Percentiles rank a stretch among this genome's conserved stretches.
Evolutionary conservation across 2,329 filamentous ascomycete species (phyloP).

Genomic region (Graphilbum fragrans): DNA sequence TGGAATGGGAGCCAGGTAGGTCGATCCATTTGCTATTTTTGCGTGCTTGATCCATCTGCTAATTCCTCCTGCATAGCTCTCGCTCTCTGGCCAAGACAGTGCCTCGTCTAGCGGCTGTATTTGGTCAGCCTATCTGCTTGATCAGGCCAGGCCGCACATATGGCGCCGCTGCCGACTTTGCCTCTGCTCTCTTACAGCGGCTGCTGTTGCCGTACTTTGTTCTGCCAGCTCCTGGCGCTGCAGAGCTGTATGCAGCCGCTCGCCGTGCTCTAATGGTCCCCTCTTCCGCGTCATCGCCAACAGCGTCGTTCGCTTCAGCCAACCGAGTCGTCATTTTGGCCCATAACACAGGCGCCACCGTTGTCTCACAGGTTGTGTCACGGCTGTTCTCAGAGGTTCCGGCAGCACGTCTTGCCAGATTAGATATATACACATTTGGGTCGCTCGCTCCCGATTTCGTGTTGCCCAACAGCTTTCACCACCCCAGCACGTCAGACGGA

Average conservation of each 20-base stretch:
- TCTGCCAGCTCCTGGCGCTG: constrained; percentile 15
- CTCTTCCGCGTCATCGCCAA: neutral
- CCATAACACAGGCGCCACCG: constrained; percentile 26
- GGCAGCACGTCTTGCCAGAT: constrained; percentile 20
- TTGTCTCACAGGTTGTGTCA: constrained; percentile 21
- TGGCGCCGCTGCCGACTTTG: constrained; percentile 40
- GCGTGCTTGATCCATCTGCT: neutral
- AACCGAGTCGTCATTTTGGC: constrained; percentile 25
- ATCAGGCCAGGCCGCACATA: constrained; percentile 33
- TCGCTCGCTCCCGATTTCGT: constrained; percentile 24
- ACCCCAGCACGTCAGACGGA: constrained; percentile 8
- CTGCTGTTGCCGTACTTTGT: constrained; percentile 14
- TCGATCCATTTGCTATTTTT: neutral
- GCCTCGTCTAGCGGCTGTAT: constrained; percentile 22
- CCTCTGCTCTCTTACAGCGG: constrained; percentile 22
- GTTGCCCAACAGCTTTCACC: constrained; percentile 18
- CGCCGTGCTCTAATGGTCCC: constrained; percentile 19
- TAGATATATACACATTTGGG: constrained; percentile 33
- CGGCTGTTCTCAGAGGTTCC: constrained; percentile 26
- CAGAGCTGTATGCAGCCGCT: constrained; percentile 22
- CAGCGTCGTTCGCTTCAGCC: neutral
- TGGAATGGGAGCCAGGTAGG: constrained; percentile 21
- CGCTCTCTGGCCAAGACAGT: constrained; percentile 18
- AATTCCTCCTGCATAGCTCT: constrained; percentile 14
- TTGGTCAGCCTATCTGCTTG: constrained; percentile 30